Conservation (phyloP, 2,329 filamentous ascomycete genomes). For the Tolypocladium endophyticum region DNA sequence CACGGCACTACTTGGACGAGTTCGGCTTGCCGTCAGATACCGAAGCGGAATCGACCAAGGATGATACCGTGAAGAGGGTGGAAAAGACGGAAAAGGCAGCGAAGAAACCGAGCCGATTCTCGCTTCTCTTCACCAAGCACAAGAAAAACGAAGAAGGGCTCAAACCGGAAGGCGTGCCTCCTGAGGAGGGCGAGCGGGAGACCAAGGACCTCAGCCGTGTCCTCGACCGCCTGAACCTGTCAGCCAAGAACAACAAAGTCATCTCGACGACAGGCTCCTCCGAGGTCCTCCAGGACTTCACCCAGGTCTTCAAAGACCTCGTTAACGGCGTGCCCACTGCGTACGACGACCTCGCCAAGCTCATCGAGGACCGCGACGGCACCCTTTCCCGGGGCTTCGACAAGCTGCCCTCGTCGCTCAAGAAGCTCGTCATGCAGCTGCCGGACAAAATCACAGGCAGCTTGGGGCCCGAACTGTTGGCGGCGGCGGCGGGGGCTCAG, state of each 20-base stretch:
- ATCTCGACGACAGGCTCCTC: slow-evolving; percentile 79
- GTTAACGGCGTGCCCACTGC: slow-evolving; percentile 89
- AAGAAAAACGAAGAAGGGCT: slow-evolving; percentile 28
- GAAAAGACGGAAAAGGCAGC: slow-evolving; percentile 18
- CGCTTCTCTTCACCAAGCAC: slow-evolving; percentile 23
- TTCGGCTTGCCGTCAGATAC: slow-evolving; percentile 33
- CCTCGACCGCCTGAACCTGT: slow-evolving; percentile 75
- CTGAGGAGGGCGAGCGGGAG: slow-evolving; percentile 36
- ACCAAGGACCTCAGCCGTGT: slow-evolving; percentile 66
- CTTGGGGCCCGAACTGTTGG: slow-evolving; percentile 72
- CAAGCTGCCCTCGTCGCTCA: slow-evolving; percentile 64
- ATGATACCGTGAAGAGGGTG: slow-evolving; percentile 13
- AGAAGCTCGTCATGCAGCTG: slow-evolving; percentile 77
- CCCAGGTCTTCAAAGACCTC: slow-evolving; percentile 81
- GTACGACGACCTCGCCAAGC: slow-evolving; percentile 68
- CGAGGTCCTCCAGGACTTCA: slow-evolving; percentile 74
- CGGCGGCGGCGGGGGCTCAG: slow-evolving; percentile 66
- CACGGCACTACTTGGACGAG: slow-evolving; percentile 38
- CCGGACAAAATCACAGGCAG: slow-evolving; percentile 70
- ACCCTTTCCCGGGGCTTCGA: slow-evolving; percentile 50
- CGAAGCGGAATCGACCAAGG: slow-evolving; percentile 15
- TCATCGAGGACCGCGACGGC: slow-evolving; percentile 52
- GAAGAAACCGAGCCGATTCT: slow-evolving; percentile 24
- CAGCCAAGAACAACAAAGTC: slow-evolving; percentile 74
- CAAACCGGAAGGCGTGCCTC: slow-evolving; percentile 22